Base-by-base conservation (phyloP, 176 grass and related monocot genomes). In the Phragmites australis region DNA sequence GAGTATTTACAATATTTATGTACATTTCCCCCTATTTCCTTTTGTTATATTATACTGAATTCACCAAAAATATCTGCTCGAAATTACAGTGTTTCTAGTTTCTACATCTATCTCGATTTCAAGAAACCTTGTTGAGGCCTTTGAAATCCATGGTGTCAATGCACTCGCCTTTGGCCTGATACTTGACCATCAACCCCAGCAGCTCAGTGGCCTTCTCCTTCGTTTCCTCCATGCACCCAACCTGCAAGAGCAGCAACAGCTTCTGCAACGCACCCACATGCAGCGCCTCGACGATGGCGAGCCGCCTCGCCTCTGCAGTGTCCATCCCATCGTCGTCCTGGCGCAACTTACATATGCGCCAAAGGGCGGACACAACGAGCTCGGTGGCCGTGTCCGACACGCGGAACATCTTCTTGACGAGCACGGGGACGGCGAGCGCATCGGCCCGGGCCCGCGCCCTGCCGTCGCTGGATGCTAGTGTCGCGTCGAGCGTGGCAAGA, bases 401-500 rank as follows among this genome's bases (percentile, higher is more conserved):
- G 52, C 86, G 51, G 58, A 88, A 80, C 74, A 94, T 75, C 69
- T 86, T 94, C 79, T 88, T 88, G 9, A 88, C 68, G 42, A 94
- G 80, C 17, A 90, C 79, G 0, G 91, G 91, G 31, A 90, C 50
- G 17, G 82, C 72, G 39, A 94, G 85, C 12, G 82, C 86, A 55
- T 94, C 63, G 31, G 26, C 61, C 5, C 57, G 45, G 9, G 49
- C 88, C 2, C 1, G 8, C 79, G 74, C 82, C 48, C 64, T 71
- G 30, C 82, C 92, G 1, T 25, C 67, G 16, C 72, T 13, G 10
- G 25, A 77, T 54, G 47, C 75, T 50, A 94, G 77, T 14, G 76
- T 4, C 13, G 68, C 83, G 10, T 88, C 88, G 27, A 94, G 79
- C 49, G 88, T 82, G 1, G 88, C 82, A 0, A 91, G 77, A 0